Evolutionary conservation across 1,284 basidiomycete genomes (phyloP).

Genomic region (Cerioporus squamosus): DNA sequence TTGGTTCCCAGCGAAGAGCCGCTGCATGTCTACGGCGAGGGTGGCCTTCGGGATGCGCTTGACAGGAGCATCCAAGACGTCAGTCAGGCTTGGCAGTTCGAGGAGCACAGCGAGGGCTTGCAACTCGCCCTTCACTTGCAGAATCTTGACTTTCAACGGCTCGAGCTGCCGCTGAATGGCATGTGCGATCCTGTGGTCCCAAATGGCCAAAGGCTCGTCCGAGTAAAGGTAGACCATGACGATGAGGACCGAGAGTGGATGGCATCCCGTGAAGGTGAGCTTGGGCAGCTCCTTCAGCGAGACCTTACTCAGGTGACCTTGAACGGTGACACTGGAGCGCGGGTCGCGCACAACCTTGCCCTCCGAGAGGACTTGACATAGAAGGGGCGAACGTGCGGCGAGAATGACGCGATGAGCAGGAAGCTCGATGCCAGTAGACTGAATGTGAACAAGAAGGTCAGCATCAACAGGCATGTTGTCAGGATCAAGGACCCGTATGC

Average conservation of each 20-base stretch:
- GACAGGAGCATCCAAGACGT: conserved; percentile 56
- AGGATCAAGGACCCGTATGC: conserved; percentile 21
- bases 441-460: conserved; percentile 60
- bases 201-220: conserved; percentile 82
- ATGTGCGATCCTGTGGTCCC: conserved; percentile 78
- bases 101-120: conserved; percentile 56
- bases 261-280: conserved; percentile 54
- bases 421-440: conserved; percentile 43
- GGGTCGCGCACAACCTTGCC: conserved; percentile 32
- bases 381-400: conserved; percentile 57
- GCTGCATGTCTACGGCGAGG: conserved; percentile 51
- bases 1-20: conserved; percentile 40
- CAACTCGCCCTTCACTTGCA: conserved; percentile 67
- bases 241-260: conserved; percentile 74
- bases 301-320: conserved; percentile 22
- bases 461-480: conserved; percentile 52
- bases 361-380: conserved; percentile 52
- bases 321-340: conserved; percentile 37
- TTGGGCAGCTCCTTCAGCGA: conserved; percentile 15
- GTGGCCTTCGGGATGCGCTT: conserved; percentile 53
- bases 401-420: conserved; percentile 75
- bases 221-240: conserved; percentile 89
- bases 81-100: conserved; percentile 55
- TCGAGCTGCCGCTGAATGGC: conserved; percentile 49
- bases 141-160: conserved; percentile 45